Conservation (phyloP, 2,329 filamentous ascomycete genomes). For the Phialophora chinensis region DNA sequence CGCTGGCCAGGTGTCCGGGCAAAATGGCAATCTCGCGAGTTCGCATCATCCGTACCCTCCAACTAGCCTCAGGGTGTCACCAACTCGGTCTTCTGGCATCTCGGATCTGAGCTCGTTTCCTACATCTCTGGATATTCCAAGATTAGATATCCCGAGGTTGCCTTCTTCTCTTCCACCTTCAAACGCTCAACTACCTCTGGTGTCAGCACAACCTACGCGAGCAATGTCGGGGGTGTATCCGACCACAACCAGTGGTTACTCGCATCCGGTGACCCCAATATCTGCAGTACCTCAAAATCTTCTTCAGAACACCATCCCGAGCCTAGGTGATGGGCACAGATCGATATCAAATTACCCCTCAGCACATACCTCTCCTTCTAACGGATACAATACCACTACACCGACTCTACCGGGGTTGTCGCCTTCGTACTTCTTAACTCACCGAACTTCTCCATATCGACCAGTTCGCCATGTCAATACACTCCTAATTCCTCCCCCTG, state of each 20-base stretch:
- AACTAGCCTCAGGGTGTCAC: constrained; percentile 19
- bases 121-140: constrained; percentile 38
- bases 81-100: constrained; percentile 8
- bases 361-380: constrained; percentile 69
- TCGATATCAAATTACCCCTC: constrained; percentile 51
- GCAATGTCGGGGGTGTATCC: constrained; percentile 81
- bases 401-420: constrained; percentile 74
- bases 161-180: constrained; percentile 17
- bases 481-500: constrained; percentile 85
- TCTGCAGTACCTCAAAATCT: constrained; percentile 43
- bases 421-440: constrained; percentile 83
- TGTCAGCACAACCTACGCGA: constrained; percentile 52
- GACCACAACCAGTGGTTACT: constrained; percentile 60
- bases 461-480: constrained; percentile 89
- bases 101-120: constrained; percentile 25
- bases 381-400: constrained; percentile 65
- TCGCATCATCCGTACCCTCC: constrained; percentile 16
- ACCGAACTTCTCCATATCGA: constrained; percentile 89
- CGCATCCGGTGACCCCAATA: constrained; percentile 52
- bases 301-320: constrained; percentile 43
- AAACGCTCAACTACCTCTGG: constrained; percentile 40
- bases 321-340: constrained; percentile 27
- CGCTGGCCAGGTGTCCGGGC: constrained; percentile 6
- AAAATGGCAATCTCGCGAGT: constrained; percentile 29
- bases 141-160: constrained; percentile 32